A percentile compares a stretch with the other conserved stretches of the same genome.
Conservation (phyloP, 805 yeast genomes). For the Yamadazyma tumulicola region DNA sequence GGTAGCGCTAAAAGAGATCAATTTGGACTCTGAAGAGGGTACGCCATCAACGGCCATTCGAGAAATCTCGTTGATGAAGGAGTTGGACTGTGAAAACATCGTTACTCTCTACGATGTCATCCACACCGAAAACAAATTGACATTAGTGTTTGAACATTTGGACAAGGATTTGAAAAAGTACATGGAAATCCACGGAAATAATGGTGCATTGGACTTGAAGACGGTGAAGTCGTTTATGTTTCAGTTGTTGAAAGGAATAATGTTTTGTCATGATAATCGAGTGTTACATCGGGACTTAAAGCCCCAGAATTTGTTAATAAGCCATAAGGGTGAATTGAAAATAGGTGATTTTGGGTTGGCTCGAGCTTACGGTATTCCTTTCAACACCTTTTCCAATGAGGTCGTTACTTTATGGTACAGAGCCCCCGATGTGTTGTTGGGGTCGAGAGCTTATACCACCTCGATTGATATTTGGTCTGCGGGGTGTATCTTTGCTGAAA, state of each 20-base stretch:
- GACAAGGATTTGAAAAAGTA: constrained; percentile 91
- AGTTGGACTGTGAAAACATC: constrained; percentile 87
- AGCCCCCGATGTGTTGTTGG: constrained; percentile 94
- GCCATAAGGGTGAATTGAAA: constrained; percentile 84
- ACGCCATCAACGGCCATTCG: constrained; percentile 98
- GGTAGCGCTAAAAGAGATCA: constrained; percentile 93
- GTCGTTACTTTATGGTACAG: constrained; percentile 98
- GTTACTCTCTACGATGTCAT: constrained; percentile 92
- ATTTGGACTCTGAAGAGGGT: constrained; percentile 94
- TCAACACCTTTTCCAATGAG: constrained; percentile 94
- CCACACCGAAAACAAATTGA: constrained; percentile 93
- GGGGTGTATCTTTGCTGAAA: constrained; percentile 96
- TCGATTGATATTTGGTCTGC: constrained; percentile 99
- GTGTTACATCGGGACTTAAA: constrained; percentile 86
- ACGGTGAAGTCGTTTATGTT: constrained; percentile 89
- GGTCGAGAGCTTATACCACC: constrained; percentile 92
- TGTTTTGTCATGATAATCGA: constrained; percentile 80
- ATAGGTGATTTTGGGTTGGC: constrained; percentile 97
- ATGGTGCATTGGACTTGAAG: constrained; percentile 69
- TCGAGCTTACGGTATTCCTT: constrained; percentile 96
- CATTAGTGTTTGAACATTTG: constrained; percentile 89
- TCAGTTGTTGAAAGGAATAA: constrained; percentile 78
- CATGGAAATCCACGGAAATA: constrained; percentile 82
- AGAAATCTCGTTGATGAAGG: constrained; percentile 94
- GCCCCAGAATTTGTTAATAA: constrained; percentile 91